phyloP scores from a whole-genome alignment of 495 filamentous ascomycete species.

The Letharia columbiana region DNA sequence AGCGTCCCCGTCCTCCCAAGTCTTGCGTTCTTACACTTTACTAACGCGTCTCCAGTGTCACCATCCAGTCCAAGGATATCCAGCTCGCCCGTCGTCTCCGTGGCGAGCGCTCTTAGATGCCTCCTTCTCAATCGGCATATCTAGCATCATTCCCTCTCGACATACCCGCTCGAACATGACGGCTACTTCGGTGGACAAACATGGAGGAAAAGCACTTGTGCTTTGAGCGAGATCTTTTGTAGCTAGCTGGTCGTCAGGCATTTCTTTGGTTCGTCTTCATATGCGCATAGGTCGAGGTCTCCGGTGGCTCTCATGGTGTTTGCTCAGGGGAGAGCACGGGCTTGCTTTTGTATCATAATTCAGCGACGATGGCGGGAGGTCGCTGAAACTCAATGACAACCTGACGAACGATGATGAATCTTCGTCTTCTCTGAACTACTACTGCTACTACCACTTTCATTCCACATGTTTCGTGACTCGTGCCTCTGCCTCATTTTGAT shows the following conservation, averaged over 20 bases:
- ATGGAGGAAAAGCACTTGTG: constrained; percentile 22
- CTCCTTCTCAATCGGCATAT: constrained; percentile 3
- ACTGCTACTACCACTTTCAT: background rate
- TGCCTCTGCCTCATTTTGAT: background rate
- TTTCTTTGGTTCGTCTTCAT: constrained; percentile 10
- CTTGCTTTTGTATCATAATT: constrained; percentile 29
- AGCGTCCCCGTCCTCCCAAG: constrained; percentile 31
- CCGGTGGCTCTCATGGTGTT: constrained; percentile 18
- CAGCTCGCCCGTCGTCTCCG: constrained; percentile 94
- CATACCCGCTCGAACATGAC: constrained; percentile 25
- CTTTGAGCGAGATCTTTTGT: constrained; percentile 25
- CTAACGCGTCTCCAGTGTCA: constrained; percentile 40
- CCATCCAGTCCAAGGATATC: constrained; percentile 93
- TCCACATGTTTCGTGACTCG: constrained; percentile 1
- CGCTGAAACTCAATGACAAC: constrained; percentile 17
- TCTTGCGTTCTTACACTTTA: background rate
- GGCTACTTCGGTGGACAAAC: constrained; percentile 9
- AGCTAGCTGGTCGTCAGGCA: constrained; percentile 16
- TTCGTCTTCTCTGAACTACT: constrained; percentile 1
- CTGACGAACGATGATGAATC: constrained; percentile 17
- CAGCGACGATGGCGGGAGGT: constrained; percentile 16
- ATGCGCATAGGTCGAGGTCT: constrained; percentile 18
- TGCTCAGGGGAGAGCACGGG: constrained; percentile 23
- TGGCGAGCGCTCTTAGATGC: constrained; percentile 75
- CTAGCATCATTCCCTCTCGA: constrained; percentile 20